These are phyloP conservation scores for Cercospora sp. DNA, from an alignment of 2,329 filamentous ascomycete species.

Conservation along the genomic window DNA sequence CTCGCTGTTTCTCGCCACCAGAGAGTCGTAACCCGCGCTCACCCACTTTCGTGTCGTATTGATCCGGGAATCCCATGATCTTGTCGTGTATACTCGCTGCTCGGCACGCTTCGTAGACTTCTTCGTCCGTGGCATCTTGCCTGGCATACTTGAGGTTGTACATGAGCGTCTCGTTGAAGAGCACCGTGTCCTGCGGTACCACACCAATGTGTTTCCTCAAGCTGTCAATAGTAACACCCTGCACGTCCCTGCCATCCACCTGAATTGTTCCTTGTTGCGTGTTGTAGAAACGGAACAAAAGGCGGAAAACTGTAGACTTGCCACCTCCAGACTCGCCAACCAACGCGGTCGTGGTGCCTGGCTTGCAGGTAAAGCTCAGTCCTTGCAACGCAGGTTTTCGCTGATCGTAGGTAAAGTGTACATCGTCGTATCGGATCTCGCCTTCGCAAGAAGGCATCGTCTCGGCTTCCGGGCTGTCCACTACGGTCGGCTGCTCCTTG, in stretches of 20 bases:
- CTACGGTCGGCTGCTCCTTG: slow-evolving; percentile 90
- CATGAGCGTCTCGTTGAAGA: slow-evolving; percentile 94
- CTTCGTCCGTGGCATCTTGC: slow-evolving; percentile 73
- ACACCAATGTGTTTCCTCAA: slow-evolving; percentile 88
- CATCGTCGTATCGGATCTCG: slow-evolving; percentile 82
- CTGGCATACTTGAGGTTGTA: slow-evolving; percentile 93
- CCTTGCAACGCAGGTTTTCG: slow-evolving; percentile 82
- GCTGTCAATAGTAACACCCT: slow-evolving; percentile 83
- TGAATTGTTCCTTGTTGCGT: slow-evolving; percentile 75
- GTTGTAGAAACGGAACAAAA: slow-evolving; percentile 97
- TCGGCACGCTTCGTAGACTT: slow-evolving; percentile 77
- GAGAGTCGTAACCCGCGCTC: slow-evolving; percentile 84
- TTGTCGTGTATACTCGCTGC: slow-evolving; percentile 92
- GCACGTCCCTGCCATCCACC: slow-evolving; percentile 81
- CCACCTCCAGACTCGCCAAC: slow-evolving; percentile 96
- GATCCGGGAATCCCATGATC: slow-evolving; percentile 83
- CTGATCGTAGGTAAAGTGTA: slow-evolving; percentile 86
- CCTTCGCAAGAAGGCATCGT: slow-evolving; percentile 70
- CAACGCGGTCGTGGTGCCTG: slow-evolving; percentile 91
- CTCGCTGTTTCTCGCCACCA: slow-evolving; percentile 89
- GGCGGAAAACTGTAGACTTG: slow-evolving; percentile 93
- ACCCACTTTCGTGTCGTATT: slow-evolving; percentile 86
- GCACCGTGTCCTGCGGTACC: slow-evolving; percentile 91
- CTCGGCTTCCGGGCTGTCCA: slow-evolving; percentile 69
- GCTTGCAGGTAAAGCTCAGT: slow-evolving; percentile 79